Evolutionary conservation across 2,329 filamentous ascomycete genomes (phyloP).

Genomic region (Epichloe brachyelytri): DNA sequence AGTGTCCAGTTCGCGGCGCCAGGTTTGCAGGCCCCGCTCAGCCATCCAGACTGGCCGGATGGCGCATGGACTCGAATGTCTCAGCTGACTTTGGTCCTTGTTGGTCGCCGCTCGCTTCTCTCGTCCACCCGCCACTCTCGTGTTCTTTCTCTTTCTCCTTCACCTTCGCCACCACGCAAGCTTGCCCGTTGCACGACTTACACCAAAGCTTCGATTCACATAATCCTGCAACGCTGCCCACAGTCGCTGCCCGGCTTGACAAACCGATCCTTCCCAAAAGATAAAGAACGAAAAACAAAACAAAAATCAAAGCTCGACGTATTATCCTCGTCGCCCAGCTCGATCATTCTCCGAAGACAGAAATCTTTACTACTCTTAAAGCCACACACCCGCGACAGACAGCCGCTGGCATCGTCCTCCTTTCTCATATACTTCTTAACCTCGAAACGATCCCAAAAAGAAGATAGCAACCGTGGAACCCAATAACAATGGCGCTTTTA

Average conservation of each 20-base stretch:
- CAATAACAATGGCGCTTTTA: conserved; percentile 49
- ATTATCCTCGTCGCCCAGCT: not conserved
- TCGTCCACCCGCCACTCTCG: not conserved
- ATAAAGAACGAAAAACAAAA: not conserved
- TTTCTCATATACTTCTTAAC: not conserved
- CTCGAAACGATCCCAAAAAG: conserved; percentile 7
- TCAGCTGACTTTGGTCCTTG: conserved; percentile 1
- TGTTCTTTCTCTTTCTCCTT: conserved; percentile 1
- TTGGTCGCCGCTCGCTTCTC: conserved; percentile 1
- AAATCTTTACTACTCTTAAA: not conserved
- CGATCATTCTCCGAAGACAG: not conserved
- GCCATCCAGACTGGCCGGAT: not conserved
- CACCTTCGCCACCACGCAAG: not conserved
- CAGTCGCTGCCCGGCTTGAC: not conserved
- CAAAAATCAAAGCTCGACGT: not conserved
- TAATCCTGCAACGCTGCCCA: not conserved
- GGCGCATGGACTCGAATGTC: not conserved
- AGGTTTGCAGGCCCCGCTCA: not conserved
- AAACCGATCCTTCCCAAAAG: not conserved
- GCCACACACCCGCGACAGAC: not conserved
- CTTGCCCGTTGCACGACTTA: not conserved
- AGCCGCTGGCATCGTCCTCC: conserved; percentile 6
- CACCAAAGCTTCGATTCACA: not conserved
- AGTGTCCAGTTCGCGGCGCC: too few species aligned
- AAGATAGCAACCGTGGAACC: conserved; percentile 12